Percentiles rank a stretch among this genome's conserved stretches.
Evolutionary conservation across 345 rosid species (phyloP).

Genomic region (Kernera saxatilis): DNA sequence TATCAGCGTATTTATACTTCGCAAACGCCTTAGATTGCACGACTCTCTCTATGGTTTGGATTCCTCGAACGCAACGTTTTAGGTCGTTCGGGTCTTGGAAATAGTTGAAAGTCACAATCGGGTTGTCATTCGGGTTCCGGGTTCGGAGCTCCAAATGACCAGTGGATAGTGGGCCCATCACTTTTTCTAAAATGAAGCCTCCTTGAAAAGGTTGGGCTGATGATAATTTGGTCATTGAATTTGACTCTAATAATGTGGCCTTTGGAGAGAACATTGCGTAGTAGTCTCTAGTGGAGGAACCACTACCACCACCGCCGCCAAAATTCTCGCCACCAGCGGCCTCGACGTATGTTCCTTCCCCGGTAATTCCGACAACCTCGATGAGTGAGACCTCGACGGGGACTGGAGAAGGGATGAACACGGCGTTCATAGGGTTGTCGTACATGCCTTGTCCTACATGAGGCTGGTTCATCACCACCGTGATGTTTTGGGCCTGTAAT

Average conservation of each 20-base stretch:
- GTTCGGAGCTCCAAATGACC: conserved; percentile 56
- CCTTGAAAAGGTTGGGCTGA: conserved; percentile 42
- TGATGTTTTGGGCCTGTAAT: conserved; percentile 39
- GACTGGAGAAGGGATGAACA: conserved; percentile 55
- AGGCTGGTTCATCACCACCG: conserved; percentile 49
- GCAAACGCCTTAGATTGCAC: conserved; percentile 49
- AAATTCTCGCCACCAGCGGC: conserved; percentile 54
- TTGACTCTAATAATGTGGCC: conserved; percentile 31
- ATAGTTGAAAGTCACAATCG: conserved; percentile 61
- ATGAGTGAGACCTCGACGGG: conserved; percentile 75
- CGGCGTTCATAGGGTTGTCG: conserved; percentile 72
- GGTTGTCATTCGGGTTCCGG: conserved; percentile 48
- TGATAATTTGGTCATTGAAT: conserved; percentile 27
- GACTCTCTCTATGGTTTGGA: conserved; percentile 43
- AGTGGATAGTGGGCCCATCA: conserved; percentile 52
- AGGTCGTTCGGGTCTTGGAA: conserved; percentile 56
- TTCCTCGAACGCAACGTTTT: conserved; percentile 53
- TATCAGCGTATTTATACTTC: conserved; percentile 28
- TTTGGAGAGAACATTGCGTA: conserved; percentile 56
- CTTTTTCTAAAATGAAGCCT: conserved; percentile 58
- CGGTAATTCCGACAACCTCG: conserved; percentile 67
- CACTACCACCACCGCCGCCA: conserved; percentile 29
- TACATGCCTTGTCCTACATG: conserved; percentile 69
- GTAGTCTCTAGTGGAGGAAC: conserved; percentile 25
- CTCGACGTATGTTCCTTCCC: conserved; percentile 54